These are phyloP conservation scores for Fusarium sp. DNA, from an alignment of 2,329 filamentous ascomycete genomes.

Conservation along the genomic window DNA sequence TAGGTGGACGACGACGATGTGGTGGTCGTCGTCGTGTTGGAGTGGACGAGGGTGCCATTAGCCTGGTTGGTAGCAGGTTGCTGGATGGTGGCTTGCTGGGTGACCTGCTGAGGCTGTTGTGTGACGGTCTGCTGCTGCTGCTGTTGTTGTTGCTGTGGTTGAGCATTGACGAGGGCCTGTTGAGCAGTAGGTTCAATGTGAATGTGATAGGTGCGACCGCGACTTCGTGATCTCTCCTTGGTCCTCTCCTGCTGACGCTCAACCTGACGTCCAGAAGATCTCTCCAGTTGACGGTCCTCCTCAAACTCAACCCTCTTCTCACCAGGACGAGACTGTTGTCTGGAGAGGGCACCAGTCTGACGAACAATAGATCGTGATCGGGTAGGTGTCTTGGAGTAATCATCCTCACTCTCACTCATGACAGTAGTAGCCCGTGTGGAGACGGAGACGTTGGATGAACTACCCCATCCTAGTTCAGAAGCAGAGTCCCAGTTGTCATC, in stretches of 20 bases:
- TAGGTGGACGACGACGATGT: slow-evolving; percentile 26
- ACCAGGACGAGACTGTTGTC: slow-evolving; percentile 34
- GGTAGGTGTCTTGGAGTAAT: slow-evolving; percentile 37
- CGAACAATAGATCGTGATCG: slow-evolving; percentile 37
- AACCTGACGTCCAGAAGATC: slow-evolving; percentile 19
- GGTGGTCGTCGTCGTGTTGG: slow-evolving; percentile 15
- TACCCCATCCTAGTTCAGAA: slow-evolving; percentile 39
- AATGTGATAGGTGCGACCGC: slow-evolving; percentile 46
- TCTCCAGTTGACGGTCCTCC: slow-evolving; percentile 31
- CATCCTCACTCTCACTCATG: slow-evolving; percentile 41
- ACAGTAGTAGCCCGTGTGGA: slow-evolving; percentile 43
- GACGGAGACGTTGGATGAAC: slow-evolving; percentile 39
- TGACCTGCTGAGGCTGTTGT: slow-evolving; percentile 14
- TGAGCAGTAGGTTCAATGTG: slow-evolving; percentile 44
- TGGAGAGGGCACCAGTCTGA: slow-evolving; percentile 18
- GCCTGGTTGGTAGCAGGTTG: slow-evolving; percentile 19
- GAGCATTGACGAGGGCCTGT: slow-evolving; percentile 17
- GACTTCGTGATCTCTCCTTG: slow-evolving; percentile 43
- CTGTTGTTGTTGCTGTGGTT: slow-evolving; percentile 23
- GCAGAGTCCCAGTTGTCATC: slow-evolving; percentile 46
- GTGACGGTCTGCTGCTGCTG: slow-evolving; percentile 22
- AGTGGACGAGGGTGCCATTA: slow-evolving; percentile 26
- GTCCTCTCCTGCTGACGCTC: slow-evolving; percentile 37
- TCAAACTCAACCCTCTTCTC: slow-evolving; percentile 35
- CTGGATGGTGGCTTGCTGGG: slow-evolving; percentile 22